Percentiles rank a stretch among this genome's conserved stretches.
phyloP scores from a whole-genome alignment of 1,284 basidiomycete species.

The Cutaneotrichosporon dermatis region DNA sequence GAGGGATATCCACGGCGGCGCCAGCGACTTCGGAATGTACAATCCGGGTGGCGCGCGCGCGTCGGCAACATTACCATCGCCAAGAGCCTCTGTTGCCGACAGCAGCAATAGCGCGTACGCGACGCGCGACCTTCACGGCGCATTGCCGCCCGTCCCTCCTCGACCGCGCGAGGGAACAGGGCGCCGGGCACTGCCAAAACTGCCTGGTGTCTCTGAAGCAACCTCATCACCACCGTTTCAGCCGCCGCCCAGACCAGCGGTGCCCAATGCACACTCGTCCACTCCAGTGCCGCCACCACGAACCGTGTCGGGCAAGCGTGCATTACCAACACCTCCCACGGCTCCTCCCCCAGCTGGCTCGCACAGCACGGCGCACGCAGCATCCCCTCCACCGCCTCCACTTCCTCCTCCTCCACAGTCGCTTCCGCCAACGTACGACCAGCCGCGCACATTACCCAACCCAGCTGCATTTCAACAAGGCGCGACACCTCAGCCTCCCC shows the following conservation, averaged over 20 bases:
- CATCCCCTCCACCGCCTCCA: too few relatives aligned
- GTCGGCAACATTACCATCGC: not conserved
- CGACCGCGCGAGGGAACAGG: not conserved
- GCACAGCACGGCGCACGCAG: too few relatives aligned
- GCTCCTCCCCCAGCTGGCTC: too few relatives aligned
- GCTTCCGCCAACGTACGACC: too few relatives aligned
- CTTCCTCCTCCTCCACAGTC: too few relatives aligned
- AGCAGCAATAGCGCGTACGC: too few relatives aligned
- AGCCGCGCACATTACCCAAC: too few relatives aligned
- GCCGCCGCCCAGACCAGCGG: not conserved
- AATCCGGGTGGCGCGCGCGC: not conserved
- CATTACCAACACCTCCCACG: too few relatives aligned
- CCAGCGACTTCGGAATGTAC: not conserved
- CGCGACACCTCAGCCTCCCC: not conserved
- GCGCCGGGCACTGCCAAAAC: not conserved
- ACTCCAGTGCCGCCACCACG: too few relatives aligned
- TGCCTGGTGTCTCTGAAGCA: not conserved
- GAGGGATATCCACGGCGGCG: not conserved
- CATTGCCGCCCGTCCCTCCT: not conserved
- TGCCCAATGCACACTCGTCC: not conserved
- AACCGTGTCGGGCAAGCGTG: too few relatives aligned
- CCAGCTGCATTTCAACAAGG: too few relatives aligned
- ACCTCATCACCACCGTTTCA: not conserved
- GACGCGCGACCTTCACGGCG: not conserved
- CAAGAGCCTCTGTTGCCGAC: not conserved